Evolutionary conservation across 2,329 filamentous ascomycete species (phyloP), one percentile per base, ranked within the genome.

Genomic region (Diaporthe caulivora): DNA sequence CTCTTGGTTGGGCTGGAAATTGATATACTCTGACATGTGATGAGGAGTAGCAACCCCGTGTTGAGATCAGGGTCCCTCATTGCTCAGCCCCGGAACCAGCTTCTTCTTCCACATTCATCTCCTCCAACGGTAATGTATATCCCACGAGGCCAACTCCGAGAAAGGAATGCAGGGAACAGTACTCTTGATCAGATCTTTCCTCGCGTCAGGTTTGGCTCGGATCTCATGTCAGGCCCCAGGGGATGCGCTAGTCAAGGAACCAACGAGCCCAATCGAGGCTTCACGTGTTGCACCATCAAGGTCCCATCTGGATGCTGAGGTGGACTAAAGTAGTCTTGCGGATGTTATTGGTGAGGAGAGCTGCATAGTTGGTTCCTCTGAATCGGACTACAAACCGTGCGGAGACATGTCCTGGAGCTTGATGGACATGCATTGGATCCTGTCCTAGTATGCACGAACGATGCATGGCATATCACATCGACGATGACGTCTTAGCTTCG

Each of bases 11-110:
- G n/a, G n/a, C n/a, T n/a, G n/a, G n/a, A n/a, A n/a, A n/a, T n/a
- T n/a, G n/a, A n/a, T n/a, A n/a, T n/a, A 10, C 44, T 65, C 29
- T 51, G 44, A n/a, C 62, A 65, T 65, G 62, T 65, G 62, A 65
- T 26, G 44, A 21, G 18, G 62, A 65, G 44, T n/a, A n/a, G n/a
- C n/a, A n/a, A n/a, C n/a, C n/a, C n/a, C n/a, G n/a, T n/a, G n/a
- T n/a, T n/a, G 37, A 42, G 42, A 21, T 31, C 49, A 11, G 10
- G n/a, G 29, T n/a, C 6, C 29, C 26, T 31, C 42, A 65, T 49
- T 65, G 62, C 62, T 26, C n/a, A 21, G 3, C 10, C 24, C 29
- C 29, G 1, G 24, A 31, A n/a, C n/a, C n/a, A n/a, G n/a, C n/a
- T n/a, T n/a, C n/a, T n/a, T n/a, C n/a, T n/a, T n/a, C n/a, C n/a